Base-by-base conservation (phyloP, 1,284 basidiomycete species). In the Porogramme epimiltina region DNA sequence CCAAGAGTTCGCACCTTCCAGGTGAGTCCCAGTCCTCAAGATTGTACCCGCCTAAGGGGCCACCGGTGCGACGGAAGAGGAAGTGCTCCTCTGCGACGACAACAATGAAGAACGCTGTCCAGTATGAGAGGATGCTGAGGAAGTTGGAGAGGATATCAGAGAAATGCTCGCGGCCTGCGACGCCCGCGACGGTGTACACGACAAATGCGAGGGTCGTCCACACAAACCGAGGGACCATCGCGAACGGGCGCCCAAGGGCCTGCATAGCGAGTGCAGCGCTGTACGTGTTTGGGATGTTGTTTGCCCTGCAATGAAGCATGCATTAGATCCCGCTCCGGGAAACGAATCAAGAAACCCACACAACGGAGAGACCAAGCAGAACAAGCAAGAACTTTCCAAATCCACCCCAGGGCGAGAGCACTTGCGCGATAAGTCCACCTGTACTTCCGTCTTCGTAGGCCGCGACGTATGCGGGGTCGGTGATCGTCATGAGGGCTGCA, bases 81-180 rank as follows among this genome's bases (percentile, higher is more conserved):
- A 78, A 76, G 59, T 82, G 81, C 56, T 86, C 84, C 52, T 82
- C 78, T 0, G 73, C 67, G 20, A 85, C 72, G 42, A 85, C 79
- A 42, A 82, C 75, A 52, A 83, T 70, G 65, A 84, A 83, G 63
- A 85, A 79, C 1, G 80, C 78, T 0, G 76, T 75, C 84, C 84
- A 87, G 67, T 88, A 87, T n/a, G 80, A 78, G 22, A 86, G 69
- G 45, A 87, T 76, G 19, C 76, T 68, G 26, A 84, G 66, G 66
- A 76, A 74, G 62, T 78, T 85, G 34, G 65, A 71, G 4, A 88
- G 71, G 42, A 86, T 82, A 37, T 71, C 72, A 37, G 77, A 77
- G 64, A 88, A 85, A 62, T 82, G 79, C 51, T 80, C 76, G 38
- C 82, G 77, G 2, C 85, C 85, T 2, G 77, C 81, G 42, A 87